Percentiles rank a stretch among this genome's conserved stretches.
Conservation (phyloP, 768 basidiomycete species). For the Termitomyces sp. region DNA sequence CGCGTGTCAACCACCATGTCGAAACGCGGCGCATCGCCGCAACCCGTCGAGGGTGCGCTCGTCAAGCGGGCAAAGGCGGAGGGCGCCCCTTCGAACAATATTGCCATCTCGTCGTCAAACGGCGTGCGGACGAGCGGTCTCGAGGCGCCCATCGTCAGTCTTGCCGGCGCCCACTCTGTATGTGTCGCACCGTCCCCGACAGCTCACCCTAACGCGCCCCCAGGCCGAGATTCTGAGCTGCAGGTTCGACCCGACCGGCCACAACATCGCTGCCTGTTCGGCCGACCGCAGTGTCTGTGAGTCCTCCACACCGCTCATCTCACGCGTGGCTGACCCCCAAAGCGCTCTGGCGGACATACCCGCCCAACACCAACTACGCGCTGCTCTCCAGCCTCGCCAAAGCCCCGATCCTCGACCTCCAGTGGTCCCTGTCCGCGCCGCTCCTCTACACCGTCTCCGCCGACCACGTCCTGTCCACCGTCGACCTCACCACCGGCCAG, state of each 20-base stretch:
- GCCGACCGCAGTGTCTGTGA: slow-evolving; percentile 86
- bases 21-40: slow-evolving; percentile 62
- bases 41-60: slow-evolving; percentile 45
- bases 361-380: slow-evolving; percentile 91
- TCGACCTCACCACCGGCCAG: slow-evolving; percentile 80
- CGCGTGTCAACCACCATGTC: slow-evolving; percentile 61
- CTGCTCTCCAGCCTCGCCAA: slow-evolving; percentile 80
- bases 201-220: neutral
- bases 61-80: slow-evolving; percentile 58
- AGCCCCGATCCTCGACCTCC: slow-evolving; percentile 87
- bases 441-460: slow-evolving; percentile 80
- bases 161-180: slow-evolving; percentile 84
- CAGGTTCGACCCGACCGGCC: slow-evolving; percentile 90
- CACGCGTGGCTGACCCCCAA: neutral
- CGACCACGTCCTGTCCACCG: slow-evolving; percentile 77
- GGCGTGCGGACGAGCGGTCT: slow-evolving; percentile 91
- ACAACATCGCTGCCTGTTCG: slow-evolving; percentile 90
- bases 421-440: slow-evolving; percentile 77
- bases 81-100: slow-evolving; percentile 52
- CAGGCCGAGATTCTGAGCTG: slow-evolving; percentile 87
- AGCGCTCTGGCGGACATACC: slow-evolving; percentile 90
- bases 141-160: slow-evolving; percentile 89
- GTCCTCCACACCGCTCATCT: slow-evolving; percentile 24
- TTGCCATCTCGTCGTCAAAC: slow-evolving; percentile 69
- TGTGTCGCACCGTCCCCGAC: slow-evolving; percentile 16